phyloP scores from a whole-genome alignment of 352 stramenopile genomes.

The Pythium aristosporum region DNA sequence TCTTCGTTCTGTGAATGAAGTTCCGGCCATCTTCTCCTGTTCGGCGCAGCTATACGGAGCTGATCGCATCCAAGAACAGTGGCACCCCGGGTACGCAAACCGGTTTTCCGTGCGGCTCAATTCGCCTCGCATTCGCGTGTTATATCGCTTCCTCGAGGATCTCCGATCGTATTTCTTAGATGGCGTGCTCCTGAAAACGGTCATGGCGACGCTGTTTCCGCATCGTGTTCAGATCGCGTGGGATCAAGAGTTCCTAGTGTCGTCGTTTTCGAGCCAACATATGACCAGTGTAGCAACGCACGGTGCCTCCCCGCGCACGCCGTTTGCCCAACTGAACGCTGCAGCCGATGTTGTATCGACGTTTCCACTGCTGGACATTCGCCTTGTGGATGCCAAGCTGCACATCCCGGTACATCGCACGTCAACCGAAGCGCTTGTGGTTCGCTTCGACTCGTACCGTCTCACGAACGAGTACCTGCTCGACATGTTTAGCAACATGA shows the following conservation, averaged over 20 bases:
- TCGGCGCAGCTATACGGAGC: slow-evolving; percentile 75
- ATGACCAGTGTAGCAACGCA: slow-evolving; percentile 7
- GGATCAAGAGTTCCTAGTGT: slow-evolving; percentile 74
- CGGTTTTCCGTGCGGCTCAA: slow-evolving; percentile 71
- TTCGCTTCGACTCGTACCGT: slow-evolving; percentile 67
- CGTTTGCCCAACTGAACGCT: slow-evolving; percentile 10
- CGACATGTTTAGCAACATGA: slow-evolving; percentile 60
- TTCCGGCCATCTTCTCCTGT: slow-evolving; percentile 75
- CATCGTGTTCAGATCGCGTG: slow-evolving; percentile 63
- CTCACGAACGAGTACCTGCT: slow-evolving; percentile 66
- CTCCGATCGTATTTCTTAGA: slow-evolving; percentile 74
- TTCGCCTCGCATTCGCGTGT: slow-evolving; percentile 75
- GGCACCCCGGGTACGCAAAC: slow-evolving; percentile 81
- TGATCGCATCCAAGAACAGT: slow-evolving; percentile 72
- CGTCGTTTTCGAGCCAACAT: slow-evolving; percentile 26
- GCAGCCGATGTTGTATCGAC: slow-evolving; percentile 70
- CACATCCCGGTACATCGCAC: slow-evolving; percentile 81
- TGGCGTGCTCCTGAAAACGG: slow-evolving; percentile 59
- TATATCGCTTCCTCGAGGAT: slow-evolving; percentile 83
- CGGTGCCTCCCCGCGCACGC: slow-evolving; percentile 17
- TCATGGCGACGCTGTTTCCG: slow-evolving; percentile 58
- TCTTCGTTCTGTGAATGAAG: slow-evolving; percentile 44
- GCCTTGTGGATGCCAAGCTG: slow-evolving; percentile 63
- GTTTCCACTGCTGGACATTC: slow-evolving; percentile 77
- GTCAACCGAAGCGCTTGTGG: slow-evolving; percentile 67